phyloP scores from a whole-genome alignment of 768 basidiomycete genomes.

The Boletus insuetus region DNA sequence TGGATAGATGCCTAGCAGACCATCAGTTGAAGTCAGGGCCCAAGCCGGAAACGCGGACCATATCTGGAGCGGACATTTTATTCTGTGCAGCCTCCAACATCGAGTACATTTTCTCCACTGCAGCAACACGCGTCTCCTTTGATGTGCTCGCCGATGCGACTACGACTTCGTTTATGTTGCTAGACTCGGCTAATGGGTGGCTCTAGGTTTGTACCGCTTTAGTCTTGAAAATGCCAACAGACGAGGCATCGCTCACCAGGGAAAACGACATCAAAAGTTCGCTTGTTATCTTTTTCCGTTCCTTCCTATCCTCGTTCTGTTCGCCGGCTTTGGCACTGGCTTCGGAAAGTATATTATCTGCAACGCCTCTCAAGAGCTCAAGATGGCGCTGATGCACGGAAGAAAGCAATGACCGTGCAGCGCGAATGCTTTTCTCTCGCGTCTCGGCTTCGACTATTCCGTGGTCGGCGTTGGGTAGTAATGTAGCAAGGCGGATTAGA shows the following conservation, averaged over 20 bases:
- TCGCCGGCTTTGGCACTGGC: constrained; percentile 1
- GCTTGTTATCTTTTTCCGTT: constrained; percentile 44
- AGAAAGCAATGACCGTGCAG: constrained; percentile 43
- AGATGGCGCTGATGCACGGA: constrained; percentile 67
- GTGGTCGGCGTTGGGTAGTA: background rate
- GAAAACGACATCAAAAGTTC: constrained; percentile 59
- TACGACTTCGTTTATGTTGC: constrained; percentile 41
- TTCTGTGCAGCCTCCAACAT: constrained; percentile 25
- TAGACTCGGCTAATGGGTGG: constrained; percentile 20
- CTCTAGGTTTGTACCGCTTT: constrained; percentile 14
- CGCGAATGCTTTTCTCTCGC: constrained; percentile 3
- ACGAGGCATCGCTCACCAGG: constrained; percentile 36
- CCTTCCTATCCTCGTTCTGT: constrained; percentile 27
- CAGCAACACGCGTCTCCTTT: constrained; percentile 52
- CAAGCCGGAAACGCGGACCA: constrained; percentile 16
- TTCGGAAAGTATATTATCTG: constrained; percentile 37
- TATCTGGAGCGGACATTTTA: constrained; percentile 35
- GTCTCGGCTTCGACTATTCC: background rate
- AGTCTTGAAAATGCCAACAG: background rate
- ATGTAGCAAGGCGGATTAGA: constrained; percentile 20
- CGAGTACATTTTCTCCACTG: constrained; percentile 56
- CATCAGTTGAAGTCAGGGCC: constrained; percentile 1
- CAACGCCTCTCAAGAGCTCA: constrained; percentile 41
- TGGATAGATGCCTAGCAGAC: constrained; percentile 49
- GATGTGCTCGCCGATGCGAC: constrained; percentile 65